Evolutionary conservation across 1,284 basidiomycete genomes (phyloP).

Genomic region (Apiotrichum laibachii): DNA sequence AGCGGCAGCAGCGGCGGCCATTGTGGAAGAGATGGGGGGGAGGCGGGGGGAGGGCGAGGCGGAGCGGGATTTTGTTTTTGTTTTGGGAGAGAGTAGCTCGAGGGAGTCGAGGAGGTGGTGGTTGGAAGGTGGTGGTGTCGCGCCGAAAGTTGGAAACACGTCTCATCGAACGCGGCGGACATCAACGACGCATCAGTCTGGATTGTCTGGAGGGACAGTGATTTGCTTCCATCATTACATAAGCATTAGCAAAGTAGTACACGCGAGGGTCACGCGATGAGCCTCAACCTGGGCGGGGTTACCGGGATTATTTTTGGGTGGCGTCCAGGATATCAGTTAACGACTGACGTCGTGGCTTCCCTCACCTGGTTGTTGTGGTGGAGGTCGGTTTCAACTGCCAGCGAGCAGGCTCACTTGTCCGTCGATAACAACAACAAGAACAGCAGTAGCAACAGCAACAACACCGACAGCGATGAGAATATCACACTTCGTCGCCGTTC

Average conservation of each 20-base stretch:
- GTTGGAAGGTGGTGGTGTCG: conserved; percentile 21
- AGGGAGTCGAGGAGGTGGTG: background rate
- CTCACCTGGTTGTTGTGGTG: background rate
- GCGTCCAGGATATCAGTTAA: background rate
- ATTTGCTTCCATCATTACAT: background rate
- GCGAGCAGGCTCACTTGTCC: background rate
- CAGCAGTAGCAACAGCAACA: background rate
- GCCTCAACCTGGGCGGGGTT: too few relatives aligned
- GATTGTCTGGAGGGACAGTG: background rate
- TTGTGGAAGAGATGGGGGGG: conserved; percentile 15
- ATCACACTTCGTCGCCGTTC: conserved; percentile 9
- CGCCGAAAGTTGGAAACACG: conserved; percentile 15
- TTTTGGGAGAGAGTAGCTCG: background rate
- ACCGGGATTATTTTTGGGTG: background rate
- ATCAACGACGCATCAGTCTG: background rate
- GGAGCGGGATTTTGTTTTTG: background rate
- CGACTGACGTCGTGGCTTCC: background rate
- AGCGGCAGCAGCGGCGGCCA: conserved; percentile 33
- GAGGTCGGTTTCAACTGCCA: background rate
- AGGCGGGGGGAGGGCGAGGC: background rate
- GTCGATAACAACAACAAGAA: too few relatives aligned
- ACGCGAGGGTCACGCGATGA: background rate
- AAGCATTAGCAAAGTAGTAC: background rate
- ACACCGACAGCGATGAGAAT: conserved; percentile 5
- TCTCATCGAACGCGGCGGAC: background rate